Conservation (phyloP, 75 land plant genomes). For the Selaginella tamariscina region DNA sequence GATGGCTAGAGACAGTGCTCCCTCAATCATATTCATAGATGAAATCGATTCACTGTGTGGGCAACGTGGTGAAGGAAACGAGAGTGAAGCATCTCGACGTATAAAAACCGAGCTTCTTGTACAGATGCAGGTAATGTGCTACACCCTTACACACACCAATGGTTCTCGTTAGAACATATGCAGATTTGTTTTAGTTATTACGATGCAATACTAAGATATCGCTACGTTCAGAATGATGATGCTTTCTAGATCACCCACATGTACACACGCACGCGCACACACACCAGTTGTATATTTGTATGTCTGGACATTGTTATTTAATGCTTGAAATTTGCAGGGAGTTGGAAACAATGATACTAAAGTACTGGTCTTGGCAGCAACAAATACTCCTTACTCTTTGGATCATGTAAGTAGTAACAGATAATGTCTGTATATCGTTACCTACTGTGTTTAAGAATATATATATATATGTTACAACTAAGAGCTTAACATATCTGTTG, state of each 20-base stretch:
- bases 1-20: constrained; percentile 94
- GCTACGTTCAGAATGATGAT: too few relatives aligned
- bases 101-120: constrained; percentile 97
- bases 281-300: too few relatives aligned
- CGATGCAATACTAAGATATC: too few relatives aligned
- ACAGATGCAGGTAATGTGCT: constrained; percentile 99
- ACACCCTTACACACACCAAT: too few relatives aligned
- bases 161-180: too few relatives aligned
- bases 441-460: too few relatives aligned
- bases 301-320: too few relatives aligned
- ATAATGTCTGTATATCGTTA: too few relatives aligned
- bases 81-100: constrained; percentile 95
- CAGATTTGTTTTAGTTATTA: too few relatives aligned
- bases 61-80: constrained; percentile 94
- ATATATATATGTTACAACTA: neutral
- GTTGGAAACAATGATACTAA: constrained; percentile 91
- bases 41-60: constrained; percentile 99
- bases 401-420: constrained; percentile 75
- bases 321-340: constrained; percentile 39
- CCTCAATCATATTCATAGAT: constrained; percentile 95
- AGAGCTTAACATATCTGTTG: neutral
- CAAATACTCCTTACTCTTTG: constrained; percentile 95
- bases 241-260: too few relatives aligned
- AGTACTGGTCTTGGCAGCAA: constrained; percentile 96
- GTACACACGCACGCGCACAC: too few relatives aligned